These are phyloP conservation scores for Acacia pycnantha DNA, from an alignment of 331 rosid species.

Conservation along the genomic window DNA sequence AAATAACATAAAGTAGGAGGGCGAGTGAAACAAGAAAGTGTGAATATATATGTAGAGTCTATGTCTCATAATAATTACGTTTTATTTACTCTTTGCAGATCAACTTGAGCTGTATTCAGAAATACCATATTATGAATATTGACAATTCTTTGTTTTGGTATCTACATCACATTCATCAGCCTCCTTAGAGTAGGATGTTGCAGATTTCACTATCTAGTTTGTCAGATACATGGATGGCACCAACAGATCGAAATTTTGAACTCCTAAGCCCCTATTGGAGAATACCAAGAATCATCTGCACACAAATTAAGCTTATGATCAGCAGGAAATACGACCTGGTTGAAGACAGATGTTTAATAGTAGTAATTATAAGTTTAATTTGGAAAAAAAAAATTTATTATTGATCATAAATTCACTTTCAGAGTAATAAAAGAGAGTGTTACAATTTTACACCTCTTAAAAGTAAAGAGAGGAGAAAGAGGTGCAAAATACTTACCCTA, in stretches of 20 bases:
- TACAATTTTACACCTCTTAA: too few relatives aligned
- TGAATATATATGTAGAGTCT: not conserved
- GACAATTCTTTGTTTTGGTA: constrained; percentile 2
- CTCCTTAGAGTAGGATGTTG: constrained; percentile 8
- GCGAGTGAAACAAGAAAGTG: not conserved
- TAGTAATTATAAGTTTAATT: too few relatives aligned
- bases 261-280: not conserved
- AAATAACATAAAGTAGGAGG: not conserved
- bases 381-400: too few relatives aligned
- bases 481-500: too few relatives aligned
- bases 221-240: not conserved
- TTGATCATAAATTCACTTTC: too few relatives aligned
- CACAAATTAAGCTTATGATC: constrained; percentile 16
- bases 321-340: not conserved
- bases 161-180: constrained; percentile 14
- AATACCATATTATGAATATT: not conserved
- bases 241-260: not conserved
- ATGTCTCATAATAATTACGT: not conserved
- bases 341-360: not conserved
- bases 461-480: too few relatives aligned
- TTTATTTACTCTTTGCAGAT: not conserved
- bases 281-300: not conserved
- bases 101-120: not conserved
- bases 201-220: constrained; percentile 8
- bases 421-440: too few relatives aligned